These are phyloP conservation scores for Eucalyptus pauciflora DNA, from an alignment of 345 rosid species.

Conservation along the genomic window DNA sequence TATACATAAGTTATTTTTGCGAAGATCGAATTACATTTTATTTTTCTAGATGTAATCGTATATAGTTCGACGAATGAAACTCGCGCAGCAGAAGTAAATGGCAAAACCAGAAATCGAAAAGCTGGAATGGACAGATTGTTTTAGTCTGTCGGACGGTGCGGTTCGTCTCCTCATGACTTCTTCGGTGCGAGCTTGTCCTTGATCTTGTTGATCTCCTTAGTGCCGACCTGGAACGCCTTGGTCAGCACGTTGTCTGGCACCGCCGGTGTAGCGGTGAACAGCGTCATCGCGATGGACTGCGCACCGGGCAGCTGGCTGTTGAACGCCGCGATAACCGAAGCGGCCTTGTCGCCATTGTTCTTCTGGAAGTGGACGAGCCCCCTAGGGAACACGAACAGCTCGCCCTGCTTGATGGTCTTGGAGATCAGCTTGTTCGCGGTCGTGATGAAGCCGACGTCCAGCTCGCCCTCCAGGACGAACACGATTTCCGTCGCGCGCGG, in stretches of 20 bases:
- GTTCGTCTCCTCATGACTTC: conserved; percentile 3
- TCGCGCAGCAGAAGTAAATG: not conserved
- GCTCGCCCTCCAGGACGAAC: conserved; percentile 45
- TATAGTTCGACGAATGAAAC: not conserved
- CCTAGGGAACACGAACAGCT: conserved; percentile 47
- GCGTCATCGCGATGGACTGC: conserved; percentile 23
- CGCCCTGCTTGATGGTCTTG: conserved; percentile 37
- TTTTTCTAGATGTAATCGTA: not conserved
- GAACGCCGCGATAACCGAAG: conserved; percentile 38
- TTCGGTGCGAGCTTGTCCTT: conserved; percentile 39
- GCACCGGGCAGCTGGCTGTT: conserved; percentile 62
- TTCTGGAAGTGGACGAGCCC: conserved; percentile 63
- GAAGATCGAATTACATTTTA: not conserved
- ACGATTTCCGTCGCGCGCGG: conserved; percentile 64
- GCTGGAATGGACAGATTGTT: not conserved
- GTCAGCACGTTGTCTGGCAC: conserved; percentile 53
- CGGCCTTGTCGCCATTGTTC: conserved; percentile 31
- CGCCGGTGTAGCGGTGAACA: conserved; percentile 34
- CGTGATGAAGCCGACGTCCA: conserved; percentile 58
- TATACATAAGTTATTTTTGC: not conserved
- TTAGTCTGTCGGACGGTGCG: not conserved
- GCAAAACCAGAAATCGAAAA: not conserved
- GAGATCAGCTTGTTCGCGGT: conserved; percentile 42
- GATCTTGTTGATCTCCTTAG: conserved; percentile 45
- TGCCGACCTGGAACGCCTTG: conserved; percentile 49